phyloP scores from a whole-genome alignment of 2,329 filamentous ascomycete species.

The Epicoccum sorghinum region DNA sequence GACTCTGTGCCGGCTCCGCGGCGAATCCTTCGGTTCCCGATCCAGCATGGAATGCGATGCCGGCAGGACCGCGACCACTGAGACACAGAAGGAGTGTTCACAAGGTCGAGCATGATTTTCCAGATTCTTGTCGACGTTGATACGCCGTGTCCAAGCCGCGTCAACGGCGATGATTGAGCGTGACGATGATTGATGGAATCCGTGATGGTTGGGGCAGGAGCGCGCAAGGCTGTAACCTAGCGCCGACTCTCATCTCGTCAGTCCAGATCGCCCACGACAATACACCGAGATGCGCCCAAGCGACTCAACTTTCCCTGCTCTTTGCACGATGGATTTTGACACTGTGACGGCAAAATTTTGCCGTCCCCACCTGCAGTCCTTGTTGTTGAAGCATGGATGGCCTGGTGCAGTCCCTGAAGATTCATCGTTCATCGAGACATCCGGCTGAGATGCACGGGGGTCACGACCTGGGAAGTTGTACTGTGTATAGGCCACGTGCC shows the following conservation, averaged over 20 bases:
- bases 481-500: too few species aligned
- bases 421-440: background rate
- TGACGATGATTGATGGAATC: background rate
- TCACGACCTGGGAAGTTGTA: too few species aligned
- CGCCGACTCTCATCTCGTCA: background rate
- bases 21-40: constrained; percentile 1
- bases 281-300: constrained; percentile 2
- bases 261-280: constrained; percentile 6
- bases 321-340: background rate
- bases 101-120: background rate
- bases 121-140: background rate
- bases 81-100: background rate
- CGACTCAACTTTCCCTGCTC: background rate
- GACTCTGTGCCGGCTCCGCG: background rate
- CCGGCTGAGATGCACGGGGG: too few species aligned
- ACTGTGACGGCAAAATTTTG: background rate
- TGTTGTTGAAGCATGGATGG: too few species aligned
- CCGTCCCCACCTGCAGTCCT: background rate
- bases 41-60: background rate
- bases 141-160: background rate
- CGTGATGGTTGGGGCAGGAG: background rate
- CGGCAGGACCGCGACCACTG: background rate
- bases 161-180: background rate
- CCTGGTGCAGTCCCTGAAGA: too few species aligned
- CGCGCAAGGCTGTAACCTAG: background rate